These are phyloP conservation scores for Blastobotrys parvus DNA, from an alignment of 805 yeast genomes.

Conservation along the genomic window DNA sequence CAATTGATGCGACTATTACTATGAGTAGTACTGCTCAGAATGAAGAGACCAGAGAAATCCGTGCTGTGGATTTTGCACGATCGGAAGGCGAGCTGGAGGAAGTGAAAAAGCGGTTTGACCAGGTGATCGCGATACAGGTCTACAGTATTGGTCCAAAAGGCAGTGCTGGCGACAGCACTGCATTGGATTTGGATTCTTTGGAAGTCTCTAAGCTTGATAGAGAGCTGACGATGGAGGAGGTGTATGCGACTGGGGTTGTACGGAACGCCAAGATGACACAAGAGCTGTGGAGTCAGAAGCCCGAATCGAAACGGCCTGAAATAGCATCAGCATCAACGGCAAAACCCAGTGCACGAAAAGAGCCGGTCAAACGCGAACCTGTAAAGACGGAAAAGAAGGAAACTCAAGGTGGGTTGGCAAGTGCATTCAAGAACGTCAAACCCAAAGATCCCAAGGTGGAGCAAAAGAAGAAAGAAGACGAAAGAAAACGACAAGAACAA, in stretches of 20 bases:
- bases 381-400: not conserved
- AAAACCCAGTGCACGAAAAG: not conserved
- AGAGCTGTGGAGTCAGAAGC: not conserved
- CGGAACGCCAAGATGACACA: not conserved
- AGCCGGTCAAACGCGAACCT: not conserved
- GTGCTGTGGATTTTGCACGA: not conserved
- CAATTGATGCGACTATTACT: not conserved
- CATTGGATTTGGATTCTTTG: not conserved
- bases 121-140: conserved; percentile 9
- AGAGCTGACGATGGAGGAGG: not conserved
- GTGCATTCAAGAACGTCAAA: not conserved
- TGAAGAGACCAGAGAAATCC: not conserved
- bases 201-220: not conserved
- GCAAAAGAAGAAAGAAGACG: not conserved
- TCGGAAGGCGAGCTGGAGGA: not conserved
- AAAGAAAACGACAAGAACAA: not conserved
- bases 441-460: not conserved
- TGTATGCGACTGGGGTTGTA: not conserved
- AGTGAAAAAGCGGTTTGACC: conserved; percentile 1
- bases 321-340: not conserved
- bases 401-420: too few species aligned
- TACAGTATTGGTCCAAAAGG: conserved; percentile 9
- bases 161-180: not conserved
- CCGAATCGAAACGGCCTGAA: not conserved
- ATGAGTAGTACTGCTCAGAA: not conserved